Conservation (phyloP, 1,139 yeast genomes). For the Trichomonascaceae sp. region DNA sequence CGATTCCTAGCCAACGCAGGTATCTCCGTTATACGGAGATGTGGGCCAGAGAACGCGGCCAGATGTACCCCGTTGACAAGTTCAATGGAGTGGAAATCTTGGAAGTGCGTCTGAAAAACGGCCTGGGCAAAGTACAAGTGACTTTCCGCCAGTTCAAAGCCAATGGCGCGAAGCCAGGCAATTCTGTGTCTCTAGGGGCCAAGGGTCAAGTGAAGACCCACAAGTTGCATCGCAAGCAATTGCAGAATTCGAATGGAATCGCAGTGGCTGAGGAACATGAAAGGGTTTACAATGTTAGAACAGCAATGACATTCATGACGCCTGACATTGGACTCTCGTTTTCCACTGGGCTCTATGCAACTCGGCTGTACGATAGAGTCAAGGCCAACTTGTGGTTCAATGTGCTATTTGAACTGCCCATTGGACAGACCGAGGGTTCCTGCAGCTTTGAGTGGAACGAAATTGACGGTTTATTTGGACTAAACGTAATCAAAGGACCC, state of each 20-base stretch:
- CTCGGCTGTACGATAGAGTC: slow-evolving; percentile 4
- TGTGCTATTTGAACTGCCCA: slow-evolving; percentile 21
- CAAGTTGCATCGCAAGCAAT: too few relatives aligned
- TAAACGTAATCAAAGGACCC: slow-evolving; percentile 35
- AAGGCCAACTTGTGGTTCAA: slow-evolving; percentile 25
- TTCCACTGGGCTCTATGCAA: slow-evolving; percentile 1
- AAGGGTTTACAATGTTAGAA: too few relatives aligned
- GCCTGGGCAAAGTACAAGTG: too few relatives aligned
- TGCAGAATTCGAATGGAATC: too few relatives aligned
- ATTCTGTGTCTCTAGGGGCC: too few relatives aligned
- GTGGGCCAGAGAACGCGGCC: slow-evolving; percentile 15
- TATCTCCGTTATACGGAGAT: slow-evolving; percentile 49
- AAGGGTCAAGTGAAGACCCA: too few relatives aligned
- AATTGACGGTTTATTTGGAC: slow-evolving; percentile 62
- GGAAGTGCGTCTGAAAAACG: neutral
- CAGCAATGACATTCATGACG: too few relatives aligned
- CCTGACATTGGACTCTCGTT: slow-evolving; percentile 3
- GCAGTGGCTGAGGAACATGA: too few relatives aligned
- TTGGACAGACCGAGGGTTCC: slow-evolving; percentile 10
- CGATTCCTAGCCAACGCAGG: slow-evolving; percentile 56
- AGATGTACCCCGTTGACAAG: neutral
- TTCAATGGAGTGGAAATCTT: neutral
- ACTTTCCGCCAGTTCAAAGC: too few relatives aligned
- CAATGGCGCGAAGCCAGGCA: too few relatives aligned
- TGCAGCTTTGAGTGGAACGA: slow-evolving; percentile 37